Base-by-base conservation (phyloP, 2,329 filamentous ascomycete species). In the Calonectria hawksworthii region DNA sequence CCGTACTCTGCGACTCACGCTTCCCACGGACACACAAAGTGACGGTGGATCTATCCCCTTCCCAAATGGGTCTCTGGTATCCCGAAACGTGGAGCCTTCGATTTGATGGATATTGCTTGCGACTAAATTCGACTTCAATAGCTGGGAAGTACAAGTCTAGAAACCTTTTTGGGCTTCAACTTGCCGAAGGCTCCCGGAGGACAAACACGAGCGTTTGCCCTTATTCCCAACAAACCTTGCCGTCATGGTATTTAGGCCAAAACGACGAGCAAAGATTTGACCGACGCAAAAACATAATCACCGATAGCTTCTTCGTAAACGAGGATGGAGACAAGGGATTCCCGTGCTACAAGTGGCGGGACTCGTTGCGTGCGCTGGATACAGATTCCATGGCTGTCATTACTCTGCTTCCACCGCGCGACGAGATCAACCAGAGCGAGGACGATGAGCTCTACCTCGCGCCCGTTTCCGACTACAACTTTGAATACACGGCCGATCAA, bases 331-430 rank as follows among this genome's bases (percentile, higher is more conserved):
- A 61, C 5, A 61, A 10, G 9, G 56, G 56, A 14, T 61, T 41
- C 34, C 34, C n/a, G n/a, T 61, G 56, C 56, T 61, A 61, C 23
- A 38, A 61, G n/a, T 61, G 56, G 56, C 56, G 56, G 9, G 56
- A 61, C 56, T 61, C 56, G 7, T n/a, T 61, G 23, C 56, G 56
- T 28, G 10, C 34, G 13, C 28, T 61, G 11, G 56, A 61, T 21
- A 14, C 34, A 6, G 56, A 61, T 34, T 61, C 56, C 13, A 61
- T 61, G 32, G 38, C 34, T 2, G 56, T 61, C 56, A 28, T 61
- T 6, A 61, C 56, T 1, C 34, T n/a, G 3, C 56, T 61, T 16
- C 56, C 56, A 10, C 56, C 56, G 2, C 56, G 56, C 21, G 32
- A 38, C 10, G 56, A 38, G 16, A 61, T 61, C n/a, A 61, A 61